Conservation (phyloP, 139 green algal species). For the Asterochloris erici region DNA sequence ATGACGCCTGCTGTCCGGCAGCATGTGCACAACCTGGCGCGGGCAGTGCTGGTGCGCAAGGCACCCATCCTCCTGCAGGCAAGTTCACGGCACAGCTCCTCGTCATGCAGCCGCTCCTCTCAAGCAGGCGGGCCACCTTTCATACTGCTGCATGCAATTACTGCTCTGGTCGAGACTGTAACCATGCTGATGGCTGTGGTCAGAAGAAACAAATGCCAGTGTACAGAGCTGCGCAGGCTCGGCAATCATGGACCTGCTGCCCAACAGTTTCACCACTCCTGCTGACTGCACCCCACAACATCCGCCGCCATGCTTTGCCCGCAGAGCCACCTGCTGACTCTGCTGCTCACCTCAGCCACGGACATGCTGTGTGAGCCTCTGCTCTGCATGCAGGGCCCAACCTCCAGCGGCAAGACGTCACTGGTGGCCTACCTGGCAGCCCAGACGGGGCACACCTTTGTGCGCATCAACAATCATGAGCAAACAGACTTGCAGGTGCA, state of each 20-base stretch:
- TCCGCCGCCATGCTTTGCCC: not conserved
- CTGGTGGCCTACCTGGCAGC: slow-evolving; percentile 92
- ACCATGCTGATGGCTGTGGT: too few relatives aligned
- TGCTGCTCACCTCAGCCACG: too few relatives aligned
- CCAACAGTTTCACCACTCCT: not conserved
- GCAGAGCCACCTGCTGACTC: too few relatives aligned
- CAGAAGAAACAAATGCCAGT: too few relatives aligned
- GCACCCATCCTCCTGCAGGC: slow-evolving; percentile 83
- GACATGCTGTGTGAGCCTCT: too few relatives aligned
- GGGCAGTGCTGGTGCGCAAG: slow-evolving; percentile 79
- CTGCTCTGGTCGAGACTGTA: too few relatives aligned
- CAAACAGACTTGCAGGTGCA: slow-evolving; percentile 86
- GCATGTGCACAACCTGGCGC: slow-evolving; percentile 88
- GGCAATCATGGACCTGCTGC: too few relatives aligned
- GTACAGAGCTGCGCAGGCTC: too few relatives aligned
- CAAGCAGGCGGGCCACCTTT: too few relatives aligned
- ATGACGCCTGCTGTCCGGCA: slow-evolving; percentile 71
- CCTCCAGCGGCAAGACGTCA: slow-evolving; percentile 93
- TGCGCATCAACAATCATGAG: slow-evolving; percentile 99
- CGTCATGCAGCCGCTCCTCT: too few relatives aligned
- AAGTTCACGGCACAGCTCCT: too few relatives aligned
- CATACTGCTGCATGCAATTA: too few relatives aligned
- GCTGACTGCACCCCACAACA: not conserved
- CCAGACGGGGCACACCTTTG: slow-evolving; percentile 85
- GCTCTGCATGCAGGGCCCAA: slow-evolving; percentile 80